Evolutionary conservation across 257 asterid genomes (phyloP), one percentile per base, ranked within the genome.

Genomic region (Linderniella brevidens): DNA sequence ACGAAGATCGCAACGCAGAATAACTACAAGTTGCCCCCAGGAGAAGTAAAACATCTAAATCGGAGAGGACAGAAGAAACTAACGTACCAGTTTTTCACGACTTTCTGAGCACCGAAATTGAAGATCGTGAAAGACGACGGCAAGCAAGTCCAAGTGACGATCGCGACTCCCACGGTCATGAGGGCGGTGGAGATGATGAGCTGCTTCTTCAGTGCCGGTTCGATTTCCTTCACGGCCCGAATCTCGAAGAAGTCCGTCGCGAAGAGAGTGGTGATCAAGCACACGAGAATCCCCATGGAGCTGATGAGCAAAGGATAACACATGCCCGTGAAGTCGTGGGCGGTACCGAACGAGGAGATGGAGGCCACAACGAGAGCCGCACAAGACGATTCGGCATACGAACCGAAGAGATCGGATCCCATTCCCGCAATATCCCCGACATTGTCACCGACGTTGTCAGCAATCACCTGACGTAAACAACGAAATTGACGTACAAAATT

Each of bases 351-450:
- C 38, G 74, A 67, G 56, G 74, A 67, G 38, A 67, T 67, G 41
- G 74, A 67, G n/a, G 74, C 74, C 35, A 67, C 69, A 41, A 67
- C 66, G 58, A 67, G 74, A 18, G 74, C 74, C 44, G 74, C 74
- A 46, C 74, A 67, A 7, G 74, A 67, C 15, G 74, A 37, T 62
- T 67, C 74, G 16, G 74, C 74, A 46, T 62, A 67, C 15, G 74
- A 67, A 38, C 74, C 74, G 12, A 67, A 67, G 41, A 67, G 69
- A 58, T 67, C 74, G 50, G 74, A 67, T 3, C 74, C 74, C 74
- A 72, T 59, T 44, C 90, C 90, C 57, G 85, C 90, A 67, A 78
- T 78, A 66, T 78, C 90, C 58, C 90, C 90, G 40, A 78, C 90
- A 60, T 78, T 78, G 54, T 78, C 88, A 35, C 88, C 83, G 47